Percentiles rank a stretch among this genome's conserved stretches.
phyloP scores from a whole-genome alignment of 2,329 filamentous ascomycete genomes.

The Venturia aucupariae region DNA sequence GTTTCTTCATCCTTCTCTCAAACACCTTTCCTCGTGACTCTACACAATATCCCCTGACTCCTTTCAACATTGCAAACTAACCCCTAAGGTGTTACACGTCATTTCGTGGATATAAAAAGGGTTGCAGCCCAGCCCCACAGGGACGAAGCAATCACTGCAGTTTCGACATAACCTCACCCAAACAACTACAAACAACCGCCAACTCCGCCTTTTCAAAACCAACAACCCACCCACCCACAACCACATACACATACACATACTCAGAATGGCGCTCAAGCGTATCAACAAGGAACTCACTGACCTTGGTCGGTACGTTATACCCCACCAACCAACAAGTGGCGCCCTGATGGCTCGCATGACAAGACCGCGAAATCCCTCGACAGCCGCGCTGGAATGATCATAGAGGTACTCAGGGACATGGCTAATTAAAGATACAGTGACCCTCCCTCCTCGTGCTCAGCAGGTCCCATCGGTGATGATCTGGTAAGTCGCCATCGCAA shows the following conservation, averaged over 20 bases:
- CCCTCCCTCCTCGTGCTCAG: slow-evolving; percentile 96
- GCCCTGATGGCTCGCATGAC: slow-evolving; percentile 29
- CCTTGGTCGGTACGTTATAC: slow-evolving; percentile 61
- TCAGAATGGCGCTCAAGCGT: slow-evolving; percentile 75
- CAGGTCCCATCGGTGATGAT: slow-evolving; percentile 93
- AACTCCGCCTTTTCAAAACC: not conserved
- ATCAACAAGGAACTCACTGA: slow-evolving; percentile 93
- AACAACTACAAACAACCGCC: slow-evolving; percentile 4
- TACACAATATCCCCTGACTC: not conserved
- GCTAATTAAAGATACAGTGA: slow-evolving; percentile 54
- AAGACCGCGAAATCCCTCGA: slow-evolving; percentile 11
- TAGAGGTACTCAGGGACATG: slow-evolving; percentile 1
- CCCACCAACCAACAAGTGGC: slow-evolving; percentile 15
- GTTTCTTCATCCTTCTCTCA: not conserved
- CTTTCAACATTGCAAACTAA: not conserved
- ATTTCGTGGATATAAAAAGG: not conserved
- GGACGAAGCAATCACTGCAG: not conserved
- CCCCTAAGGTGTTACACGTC: not conserved
- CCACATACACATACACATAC: slow-evolving; percentile 18
- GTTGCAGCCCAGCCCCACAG: not conserved
- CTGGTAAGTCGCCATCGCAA: slow-evolving; percentile 59
- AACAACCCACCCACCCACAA: not conserved
- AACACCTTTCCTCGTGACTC: not conserved
- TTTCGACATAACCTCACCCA: not conserved
- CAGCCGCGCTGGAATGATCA: not conserved